Evolutionary conservation across 139 green algal genomes (phyloP), one percentile per base, ranked within the genome.

Genomic region (Picochlorum sp.): DNA sequence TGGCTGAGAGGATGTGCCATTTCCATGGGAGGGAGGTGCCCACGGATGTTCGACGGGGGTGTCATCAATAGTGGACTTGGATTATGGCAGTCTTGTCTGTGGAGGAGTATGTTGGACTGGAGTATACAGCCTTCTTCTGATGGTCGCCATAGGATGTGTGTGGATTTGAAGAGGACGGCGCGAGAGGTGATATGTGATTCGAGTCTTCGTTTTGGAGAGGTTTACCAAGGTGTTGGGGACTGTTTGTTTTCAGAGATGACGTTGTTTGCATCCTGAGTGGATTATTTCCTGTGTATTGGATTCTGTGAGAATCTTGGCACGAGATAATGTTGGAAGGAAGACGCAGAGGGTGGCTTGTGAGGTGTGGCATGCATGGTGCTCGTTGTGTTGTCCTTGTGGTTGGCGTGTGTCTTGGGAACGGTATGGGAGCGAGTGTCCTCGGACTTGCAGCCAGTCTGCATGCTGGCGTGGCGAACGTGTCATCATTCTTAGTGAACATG

Each of bases 321-420:
- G 56, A 8, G 20, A 47, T 59, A 9, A 31, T 59, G 23, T 20
- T 0, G 23, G n/a, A n/a, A 59, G 23, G 20, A 59, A 30, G 31
- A 45, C 16, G 20, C 7, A 24, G 30, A 51, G 16, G 34, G 47
- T 64, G 18, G 21, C 21, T n/a, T 13, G 16, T 68, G 51, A 56
- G 70, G 21, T 68, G 57, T 41, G 49, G 37, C 7, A 30, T 77
- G 57, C 70, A 77, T 20, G 47, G 45, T 16, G 57, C 45, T 38
- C 64, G 70, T 2, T 34, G 57, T 23, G 37, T 26, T n/a, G 4
- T 20, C 38, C 3, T 58, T 63, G 58, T 56, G 64, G 45, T 16
- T 23, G 6, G 70, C 65, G 26, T 65, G 2, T 51, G 56, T 6
- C 3, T 30, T 4, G 70, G 70, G 38, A 61, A 75, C 21, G 69